Evolutionary conservation across 441 rosid species (phyloP).

Genomic region (Rhodomyrtus psidioides): DNA sequence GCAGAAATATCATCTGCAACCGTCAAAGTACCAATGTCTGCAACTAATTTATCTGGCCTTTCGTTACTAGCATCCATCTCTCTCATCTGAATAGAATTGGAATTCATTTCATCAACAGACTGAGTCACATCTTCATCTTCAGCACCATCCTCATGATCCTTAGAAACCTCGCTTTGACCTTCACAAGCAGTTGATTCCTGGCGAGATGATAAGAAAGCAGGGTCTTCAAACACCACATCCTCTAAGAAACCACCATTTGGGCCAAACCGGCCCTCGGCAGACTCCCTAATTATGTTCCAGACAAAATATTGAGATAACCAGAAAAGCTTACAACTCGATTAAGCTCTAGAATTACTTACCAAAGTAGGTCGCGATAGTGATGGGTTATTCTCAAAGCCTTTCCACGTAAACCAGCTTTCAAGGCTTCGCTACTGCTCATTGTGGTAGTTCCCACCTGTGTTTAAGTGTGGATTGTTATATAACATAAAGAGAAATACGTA

Average conservation of each 20-base stretch:
- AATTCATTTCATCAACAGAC: conserved; percentile 10
- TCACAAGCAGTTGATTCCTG: conserved; percentile 40
- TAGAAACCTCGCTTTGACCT: conserved; percentile 20
- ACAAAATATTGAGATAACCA: conserved; percentile 5
- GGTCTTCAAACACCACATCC: conserved; percentile 78
- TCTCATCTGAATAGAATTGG: conserved; percentile 11
- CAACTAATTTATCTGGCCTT: conserved; percentile 24
- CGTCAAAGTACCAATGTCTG: conserved; percentile 32
- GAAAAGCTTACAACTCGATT: not conserved
- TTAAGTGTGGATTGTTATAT: conserved; percentile 4
- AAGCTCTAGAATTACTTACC: conserved; percentile 31
- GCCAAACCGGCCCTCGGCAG: conserved; percentile 67
- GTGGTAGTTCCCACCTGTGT: conserved; percentile 82
- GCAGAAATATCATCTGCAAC: conserved; percentile 24
- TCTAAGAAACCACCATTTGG: conserved; percentile 82
- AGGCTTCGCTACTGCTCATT: conserved; percentile 68
- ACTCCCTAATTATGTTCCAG: conserved; percentile 49
- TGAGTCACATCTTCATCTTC: conserved; percentile 24
- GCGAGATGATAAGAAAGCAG: conserved; percentile 27
- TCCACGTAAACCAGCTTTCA: conserved; percentile 87
- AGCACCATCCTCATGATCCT: conserved; percentile 19
- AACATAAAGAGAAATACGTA: not conserved
- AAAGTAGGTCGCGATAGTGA: conserved; percentile 72
- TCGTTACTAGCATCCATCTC: conserved; percentile 22
- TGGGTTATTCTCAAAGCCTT: conserved; percentile 86